phyloP scores from a whole-genome alignment of 164 flowering plant species.

The Nymphaea thermarum region DNA sequence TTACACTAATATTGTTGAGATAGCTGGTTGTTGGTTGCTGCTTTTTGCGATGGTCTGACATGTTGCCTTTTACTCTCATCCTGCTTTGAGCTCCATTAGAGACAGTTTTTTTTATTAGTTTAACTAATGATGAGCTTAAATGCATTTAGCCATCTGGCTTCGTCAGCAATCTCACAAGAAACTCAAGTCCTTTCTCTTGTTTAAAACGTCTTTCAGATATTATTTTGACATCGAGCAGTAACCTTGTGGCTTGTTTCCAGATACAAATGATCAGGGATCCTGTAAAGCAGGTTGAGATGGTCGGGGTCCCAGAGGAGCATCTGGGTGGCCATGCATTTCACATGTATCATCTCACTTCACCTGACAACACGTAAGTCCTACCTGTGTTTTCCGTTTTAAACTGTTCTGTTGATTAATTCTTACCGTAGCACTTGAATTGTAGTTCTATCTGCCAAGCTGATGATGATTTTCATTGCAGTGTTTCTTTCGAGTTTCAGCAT shows the following conservation, averaged over 20 bases:
- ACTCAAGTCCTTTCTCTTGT: not conserved
- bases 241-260: constrained; percentile 19
- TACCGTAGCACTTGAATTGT: not conserved
- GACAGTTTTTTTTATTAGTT: too few relatives aligned
- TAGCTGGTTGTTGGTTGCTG: not conserved
- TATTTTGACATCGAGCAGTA: too few relatives aligned
- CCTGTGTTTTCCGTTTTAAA: not conserved
- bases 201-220: not conserved
- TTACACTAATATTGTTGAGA: too few relatives aligned
- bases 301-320: constrained; percentile 90
- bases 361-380: constrained; percentile 60
- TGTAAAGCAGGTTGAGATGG: constrained; percentile 60
- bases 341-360: constrained; percentile 77
- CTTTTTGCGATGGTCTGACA: not conserved
- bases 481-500: constrained; percentile 92
- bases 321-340: constrained; percentile 87
- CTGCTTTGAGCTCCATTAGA: too few relatives aligned
- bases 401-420: not conserved
- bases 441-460: not conserved
- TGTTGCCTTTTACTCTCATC: too few relatives aligned
- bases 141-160: not conserved
- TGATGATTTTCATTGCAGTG: constrained; percentile 29
- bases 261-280: constrained; percentile 74
- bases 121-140: too few relatives aligned
- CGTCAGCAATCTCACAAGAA: not conserved